Base-by-base conservation (phyloP, 2,329 filamentous ascomycete genomes). In the Bipolaris zeicola region DNA sequence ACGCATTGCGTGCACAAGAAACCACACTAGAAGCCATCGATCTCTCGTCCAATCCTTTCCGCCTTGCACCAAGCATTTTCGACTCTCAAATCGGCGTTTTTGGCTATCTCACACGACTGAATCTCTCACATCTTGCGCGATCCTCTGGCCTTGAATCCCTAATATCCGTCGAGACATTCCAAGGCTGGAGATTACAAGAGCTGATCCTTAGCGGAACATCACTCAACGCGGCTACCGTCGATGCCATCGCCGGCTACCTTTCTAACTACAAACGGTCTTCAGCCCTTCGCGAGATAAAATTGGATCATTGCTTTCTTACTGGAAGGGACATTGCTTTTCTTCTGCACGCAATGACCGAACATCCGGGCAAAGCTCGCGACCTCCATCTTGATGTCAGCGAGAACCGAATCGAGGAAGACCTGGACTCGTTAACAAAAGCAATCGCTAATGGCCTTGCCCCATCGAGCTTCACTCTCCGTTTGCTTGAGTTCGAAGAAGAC, bases 401-500 rank as follows among this genome's bases (percentile, higher is more conserved):
- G 61, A 87, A 87, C 70, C 77, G 84, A 44, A 84, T 86, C 18
- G 80, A 81, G 52, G 79, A 81, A 55, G 79, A 82, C 37, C 76
- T 85, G 33, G 77, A 79, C 48, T 77, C 81, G 38, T 77, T 86
- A 39, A 79, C 82, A 7, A 78, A 78, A 47, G 82, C 83, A 2
- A 83, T 86, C 45, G 72, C 79, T 20, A 74, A 74, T 46, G 80
- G 81, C 28, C 76, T 82, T 42, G 85, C 87, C 0, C 88, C 88
- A 1, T 81, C 86, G 2, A 84, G 85, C 62, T 72, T 91, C 26
- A 87, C 85, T 4, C 86, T 91, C 76, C 81, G 85, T 34, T 85
- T 89, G 75, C 83, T 90, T 34, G 88, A 90, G 67, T 91, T 88
- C 67, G 83, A 86, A 54, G 83, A 85, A 57, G 86, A 89, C 66